phyloP scores from a whole-genome alignment of 768 basidiomycete genomes.

The Phanerodontia chrysosporium region DNA sequence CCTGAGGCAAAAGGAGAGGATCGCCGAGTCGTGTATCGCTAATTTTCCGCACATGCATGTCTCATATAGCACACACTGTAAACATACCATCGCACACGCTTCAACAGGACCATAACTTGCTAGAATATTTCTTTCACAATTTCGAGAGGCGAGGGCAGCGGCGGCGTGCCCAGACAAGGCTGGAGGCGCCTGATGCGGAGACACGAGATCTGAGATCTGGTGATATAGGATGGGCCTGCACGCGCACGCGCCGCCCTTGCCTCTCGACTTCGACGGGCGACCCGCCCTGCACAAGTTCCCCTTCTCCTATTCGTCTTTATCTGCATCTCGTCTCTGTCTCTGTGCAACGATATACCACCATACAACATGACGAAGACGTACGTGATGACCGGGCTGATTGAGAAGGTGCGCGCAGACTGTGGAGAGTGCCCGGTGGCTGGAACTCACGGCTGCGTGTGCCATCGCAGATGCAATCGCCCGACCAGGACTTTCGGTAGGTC shows the following conservation, averaged over 20 bases:
- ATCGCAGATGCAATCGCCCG: conserved; percentile 78
- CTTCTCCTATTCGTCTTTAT: conserved; percentile 11
- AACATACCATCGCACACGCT: neutral
- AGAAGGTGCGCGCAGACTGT: conserved; percentile 49
- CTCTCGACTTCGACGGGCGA: conserved; percentile 3
- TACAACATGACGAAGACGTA: conserved; percentile 75
- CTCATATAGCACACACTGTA: neutral
- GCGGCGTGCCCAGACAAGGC: neutral
- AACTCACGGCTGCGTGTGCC: conserved; percentile 1
- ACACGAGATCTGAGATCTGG: conserved; percentile 11
- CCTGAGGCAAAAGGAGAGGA: neutral
- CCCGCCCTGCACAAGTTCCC: conserved; percentile 15
- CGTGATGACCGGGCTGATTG: conserved; percentile 78
- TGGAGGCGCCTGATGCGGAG: neutral
- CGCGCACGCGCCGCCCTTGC: conserved; percentile 3
- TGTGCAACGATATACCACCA: neutral
- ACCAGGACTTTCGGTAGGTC: conserved; percentile 83
- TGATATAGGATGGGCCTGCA: conserved; percentile 1
- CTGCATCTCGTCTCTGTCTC: neutral
- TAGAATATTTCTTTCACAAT: neutral
- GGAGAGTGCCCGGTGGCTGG: neutral
- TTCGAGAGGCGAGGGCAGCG: neutral
- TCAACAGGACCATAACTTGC: neutral
- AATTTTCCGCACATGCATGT: neutral
- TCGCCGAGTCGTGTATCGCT: neutral